Percentiles rank a stretch among this genome's conserved stretches.
Evolutionary conservation across 2,329 filamentous ascomycete genomes (phyloP).

Genomic region (Cladosporium sp.): DNA sequence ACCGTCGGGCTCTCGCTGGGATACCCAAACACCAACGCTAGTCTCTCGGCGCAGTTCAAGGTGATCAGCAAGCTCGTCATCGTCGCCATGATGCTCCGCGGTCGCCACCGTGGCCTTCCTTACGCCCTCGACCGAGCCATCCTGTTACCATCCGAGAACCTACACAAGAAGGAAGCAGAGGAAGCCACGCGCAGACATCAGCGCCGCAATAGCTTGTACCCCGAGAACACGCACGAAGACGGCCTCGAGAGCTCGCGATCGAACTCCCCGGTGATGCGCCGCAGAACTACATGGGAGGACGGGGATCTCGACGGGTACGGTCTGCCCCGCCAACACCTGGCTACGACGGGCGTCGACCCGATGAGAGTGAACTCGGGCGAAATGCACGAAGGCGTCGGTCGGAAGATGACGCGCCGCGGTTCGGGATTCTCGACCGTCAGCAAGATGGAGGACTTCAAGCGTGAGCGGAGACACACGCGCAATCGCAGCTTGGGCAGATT

Average conservation of each 20-base stretch:
- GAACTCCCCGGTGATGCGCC: neutral
- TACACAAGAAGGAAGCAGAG: conserved; percentile 60
- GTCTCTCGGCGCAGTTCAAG: conserved; percentile 79
- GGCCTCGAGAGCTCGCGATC: neutral
- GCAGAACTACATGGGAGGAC: conserved; percentile 27
- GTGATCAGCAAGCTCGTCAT: conserved; percentile 67
- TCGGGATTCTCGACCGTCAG: conserved; percentile 19
- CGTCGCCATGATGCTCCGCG: conserved; percentile 66
- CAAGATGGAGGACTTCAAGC: conserved; percentile 17
- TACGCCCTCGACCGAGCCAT: conserved; percentile 71
- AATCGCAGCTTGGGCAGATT: conserved; percentile 29
- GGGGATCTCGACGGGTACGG: conserved; percentile 32
- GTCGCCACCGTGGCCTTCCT: conserved; percentile 64
- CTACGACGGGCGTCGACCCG: conserved; percentile 11
- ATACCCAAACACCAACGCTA: conserved; percentile 72
- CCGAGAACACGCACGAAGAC: conserved; percentile 21
- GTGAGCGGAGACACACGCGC: conserved; percentile 21
- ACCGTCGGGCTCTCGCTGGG: conserved; percentile 91
- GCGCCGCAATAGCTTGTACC: conserved; percentile 30
- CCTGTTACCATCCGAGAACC: conserved; percentile 63
- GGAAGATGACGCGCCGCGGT: conserved; percentile 20
- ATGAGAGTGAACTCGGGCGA: conserved; percentile 16
- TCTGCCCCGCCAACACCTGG: conserved; percentile 29
- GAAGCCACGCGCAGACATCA: conserved; percentile 35
- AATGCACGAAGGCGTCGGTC: conserved; percentile 22